A percentile compares a stretch with the other conserved stretches of the same genome.
Conservation (phyloP, 257 asterid genomes). For the Petunia axillaris region DNA sequence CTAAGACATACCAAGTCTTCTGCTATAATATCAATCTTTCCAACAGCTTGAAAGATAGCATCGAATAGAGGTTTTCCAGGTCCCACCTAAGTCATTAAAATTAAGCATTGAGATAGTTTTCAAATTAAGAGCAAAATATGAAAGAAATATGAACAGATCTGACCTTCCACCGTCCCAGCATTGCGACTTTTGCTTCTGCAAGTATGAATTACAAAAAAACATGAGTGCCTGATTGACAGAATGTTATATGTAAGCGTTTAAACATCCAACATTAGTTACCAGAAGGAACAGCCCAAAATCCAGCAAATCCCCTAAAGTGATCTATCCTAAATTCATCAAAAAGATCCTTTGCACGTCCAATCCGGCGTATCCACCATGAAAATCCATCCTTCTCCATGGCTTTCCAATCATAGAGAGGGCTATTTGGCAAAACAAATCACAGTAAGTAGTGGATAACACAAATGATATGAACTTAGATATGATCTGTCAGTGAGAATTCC, state of each 20-base stretch:
- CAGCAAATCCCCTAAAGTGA: constrained; percentile 98
- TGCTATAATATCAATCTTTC: constrained; percentile 88
- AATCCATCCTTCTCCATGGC: constrained; percentile 89
- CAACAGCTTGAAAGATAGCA: constrained; percentile 71
- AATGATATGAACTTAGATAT: neutral
- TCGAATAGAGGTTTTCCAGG: constrained; percentile 89
- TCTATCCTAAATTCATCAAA: constrained; percentile 96
- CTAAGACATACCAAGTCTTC: constrained; percentile 83
- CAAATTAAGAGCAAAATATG: constrained; percentile 29
- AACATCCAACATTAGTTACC: constrained; percentile 52
- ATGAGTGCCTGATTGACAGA: constrained; percentile 20
- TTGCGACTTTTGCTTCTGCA: constrained; percentile 90
- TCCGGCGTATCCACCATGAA: constrained; percentile 91
- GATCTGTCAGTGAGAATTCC: neutral
- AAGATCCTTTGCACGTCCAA: constrained; percentile 82
- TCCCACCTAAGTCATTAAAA: constrained; percentile 73
- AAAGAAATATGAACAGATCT: constrained; percentile 32
- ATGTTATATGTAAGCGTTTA: constrained; percentile 21
- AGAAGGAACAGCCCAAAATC: constrained; percentile 99
- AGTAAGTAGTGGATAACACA: constrained; percentile 30
- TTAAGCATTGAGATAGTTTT: constrained; percentile 36
- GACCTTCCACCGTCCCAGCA: constrained; percentile 92
- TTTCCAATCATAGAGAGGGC: constrained; percentile 98
- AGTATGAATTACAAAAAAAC: constrained; percentile 27
- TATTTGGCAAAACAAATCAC: constrained; percentile 37